A percentile compares a stretch with the other conserved stretches of the same genome.
Conservation (phyloP, 805 yeast species). For the Myxozyma geophila region DNA sequence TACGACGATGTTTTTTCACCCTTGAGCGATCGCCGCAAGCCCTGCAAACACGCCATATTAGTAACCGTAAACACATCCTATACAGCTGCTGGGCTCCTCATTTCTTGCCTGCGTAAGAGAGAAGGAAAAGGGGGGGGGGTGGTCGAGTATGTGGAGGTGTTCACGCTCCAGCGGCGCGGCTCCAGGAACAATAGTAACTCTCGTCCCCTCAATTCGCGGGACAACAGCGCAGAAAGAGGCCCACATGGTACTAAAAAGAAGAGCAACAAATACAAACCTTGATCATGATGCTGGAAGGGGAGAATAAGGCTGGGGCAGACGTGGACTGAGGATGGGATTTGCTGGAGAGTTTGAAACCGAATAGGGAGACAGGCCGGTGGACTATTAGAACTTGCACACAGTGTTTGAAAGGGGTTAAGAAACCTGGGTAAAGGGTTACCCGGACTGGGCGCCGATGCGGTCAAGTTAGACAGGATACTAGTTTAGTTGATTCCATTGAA, state of each 20-base stretch:
- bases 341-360: neutral
- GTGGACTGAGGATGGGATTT: neutral
- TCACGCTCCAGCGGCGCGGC: neutral
- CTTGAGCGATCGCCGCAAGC: slow-evolving; percentile 32
- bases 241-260: neutral
- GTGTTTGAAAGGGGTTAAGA: too few relatives aligned
- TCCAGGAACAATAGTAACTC: neutral
- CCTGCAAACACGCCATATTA: slow-evolving; percentile 2
- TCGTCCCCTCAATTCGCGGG: neutral
- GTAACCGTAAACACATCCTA: neutral
- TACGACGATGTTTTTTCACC: slow-evolving; percentile 11
- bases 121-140: neutral
- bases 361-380: too few relatives aligned
- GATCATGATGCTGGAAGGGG: slow-evolving; percentile 1
- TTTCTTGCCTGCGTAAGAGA: neutral
- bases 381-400: too few relatives aligned
- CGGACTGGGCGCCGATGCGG: too few relatives aligned
- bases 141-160: neutral
- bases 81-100: neutral
- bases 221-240: neutral
- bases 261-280: slow-evolving; percentile 5
- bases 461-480: too few relatives aligned
- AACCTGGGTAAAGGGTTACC: too few relatives aligned
- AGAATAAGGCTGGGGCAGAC: neutral
- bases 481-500: too few relatives aligned